Evolutionary conservation across 2,329 filamentous ascomycete species (phyloP), one percentile per base, ranked within the genome.

Genomic region (Cercospora sp.): DNA sequence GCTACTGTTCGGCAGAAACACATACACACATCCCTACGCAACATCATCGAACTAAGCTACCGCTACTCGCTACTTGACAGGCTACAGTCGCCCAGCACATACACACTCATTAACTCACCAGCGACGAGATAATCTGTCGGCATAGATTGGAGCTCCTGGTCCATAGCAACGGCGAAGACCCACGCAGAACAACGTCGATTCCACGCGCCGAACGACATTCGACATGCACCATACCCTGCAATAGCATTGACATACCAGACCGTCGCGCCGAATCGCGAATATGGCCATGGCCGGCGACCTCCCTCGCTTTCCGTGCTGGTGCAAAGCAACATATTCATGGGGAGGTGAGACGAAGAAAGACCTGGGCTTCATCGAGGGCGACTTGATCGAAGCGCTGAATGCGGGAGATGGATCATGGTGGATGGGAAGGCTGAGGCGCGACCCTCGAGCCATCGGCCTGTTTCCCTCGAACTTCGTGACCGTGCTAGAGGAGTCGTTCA

Each of bases 401-500:
- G 95, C 95, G 20, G 95, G 95, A 71, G 95, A 99, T 81, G 95
- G 95, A 63, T 94, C 92, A 58, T 99, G 95, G 95, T 99, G 95
- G 95, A 97, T 94, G 81, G 95, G 95, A 59, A 89, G 94, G 71
- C 82, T 99, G 77, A 92, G 90, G 77, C 89, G 95, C 74, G 95
- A 99, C 81, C 90, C 91, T 79, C 89, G 94, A 76, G 93, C 94
- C 76, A 90, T 97, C 75, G 95, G 95, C 64, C 85, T 95, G 20
- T 99, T 99, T 77, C 95, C 95, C 0, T 97, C 94, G 76, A 99
- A 99, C 81, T 99, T 99, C 77, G 95, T 99, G 77, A 88, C 96
- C 78, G 87, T 99, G 5, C 86, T 99, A 33, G 91, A 92, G 65
- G 89, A 95, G 68, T 87, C 89, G 78, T 98, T 96, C 78, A 89